Percentiles rank a stretch among this genome's conserved stretches.
These are phyloP conservation scores for Pharus latifolius DNA, from an alignment of 176 grass and related monocot species.

Conservation along the genomic window DNA sequence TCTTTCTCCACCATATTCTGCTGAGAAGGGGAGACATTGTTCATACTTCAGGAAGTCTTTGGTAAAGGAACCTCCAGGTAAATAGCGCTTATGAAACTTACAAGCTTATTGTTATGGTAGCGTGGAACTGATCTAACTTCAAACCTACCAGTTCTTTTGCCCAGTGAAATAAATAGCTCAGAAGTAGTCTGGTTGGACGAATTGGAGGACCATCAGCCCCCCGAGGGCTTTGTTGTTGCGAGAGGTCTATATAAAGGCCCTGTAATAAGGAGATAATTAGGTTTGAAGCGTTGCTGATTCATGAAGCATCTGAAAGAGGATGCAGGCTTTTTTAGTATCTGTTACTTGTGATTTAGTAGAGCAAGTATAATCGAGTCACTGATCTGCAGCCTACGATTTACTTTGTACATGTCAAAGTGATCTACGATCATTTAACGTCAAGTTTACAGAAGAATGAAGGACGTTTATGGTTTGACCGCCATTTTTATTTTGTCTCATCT, in stretches of 20 bases:
- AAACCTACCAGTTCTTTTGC: conserved; percentile 34
- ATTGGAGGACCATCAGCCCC: conserved; percentile 68
- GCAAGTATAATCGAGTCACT: conserved; percentile 12
- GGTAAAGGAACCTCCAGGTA: conserved; percentile 44
- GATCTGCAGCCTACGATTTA: conserved; percentile 13
- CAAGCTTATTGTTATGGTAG: background rate
- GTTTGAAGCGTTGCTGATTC: conserved; percentile 9
- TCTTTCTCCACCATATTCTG: conserved; percentile 83
- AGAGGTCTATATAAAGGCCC: conserved; percentile 89
- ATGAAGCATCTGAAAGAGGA: background rate
- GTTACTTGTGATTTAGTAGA: background rate
- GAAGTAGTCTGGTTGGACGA: conserved; percentile 85
- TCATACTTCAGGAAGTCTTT: conserved; percentile 70
- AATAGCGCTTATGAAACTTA: background rate
- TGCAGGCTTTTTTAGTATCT: background rate
- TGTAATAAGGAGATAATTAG: conserved; percentile 47
- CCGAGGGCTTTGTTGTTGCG: conserved; percentile 78
- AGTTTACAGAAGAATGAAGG: conserved; percentile 6
- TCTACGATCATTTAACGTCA: conserved; percentile 5
- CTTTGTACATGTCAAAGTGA: conserved; percentile 27
- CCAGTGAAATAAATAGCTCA: conserved; percentile 42
- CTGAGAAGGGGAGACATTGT: conserved; percentile 70
- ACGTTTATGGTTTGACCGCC: background rate
- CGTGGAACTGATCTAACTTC: conserved; percentile 5
- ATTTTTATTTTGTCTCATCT: background rate